Conservation (phyloP, 768 basidiomycete genomes). For the Stropharia rugosoannulata region DNA sequence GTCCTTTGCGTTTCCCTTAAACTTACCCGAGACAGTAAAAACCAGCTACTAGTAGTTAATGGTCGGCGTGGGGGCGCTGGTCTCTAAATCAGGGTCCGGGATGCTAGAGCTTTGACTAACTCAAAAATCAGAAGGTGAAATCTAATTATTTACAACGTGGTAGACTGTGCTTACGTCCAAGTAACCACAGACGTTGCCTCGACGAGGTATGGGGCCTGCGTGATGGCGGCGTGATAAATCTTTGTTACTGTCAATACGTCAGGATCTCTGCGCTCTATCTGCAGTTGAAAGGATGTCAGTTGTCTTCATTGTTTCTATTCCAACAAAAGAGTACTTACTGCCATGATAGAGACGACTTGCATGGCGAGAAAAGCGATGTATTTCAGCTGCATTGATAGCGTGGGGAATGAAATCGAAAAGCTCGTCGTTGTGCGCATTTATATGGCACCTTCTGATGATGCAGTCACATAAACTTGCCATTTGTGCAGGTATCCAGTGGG, state of each 20-base stretch:
- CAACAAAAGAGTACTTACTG: background rate
- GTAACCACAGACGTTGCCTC: slow-evolving; percentile 24
- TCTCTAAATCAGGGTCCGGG: background rate
- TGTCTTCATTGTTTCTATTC: background rate
- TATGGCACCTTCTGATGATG: background rate
- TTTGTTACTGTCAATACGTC: slow-evolving; percentile 22
- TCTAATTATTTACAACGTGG: background rate
- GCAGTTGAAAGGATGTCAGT: background rate
- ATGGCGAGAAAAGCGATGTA: slow-evolving; percentile 4
- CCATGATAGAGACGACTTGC: slow-evolving; percentile 5
- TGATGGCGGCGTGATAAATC: slow-evolving; percentile 24
- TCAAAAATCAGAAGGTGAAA: background rate
- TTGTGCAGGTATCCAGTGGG: background rate
- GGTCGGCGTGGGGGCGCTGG: slow-evolving; percentile 5
- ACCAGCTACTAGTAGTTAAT: background rate
- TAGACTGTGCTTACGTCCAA: slow-evolving; percentile 29
- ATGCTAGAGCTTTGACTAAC: slow-evolving; percentile 10
- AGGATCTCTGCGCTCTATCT: background rate
- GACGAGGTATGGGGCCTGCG: slow-evolving; percentile 27
- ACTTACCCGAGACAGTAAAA: background rate
- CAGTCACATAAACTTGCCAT: background rate
- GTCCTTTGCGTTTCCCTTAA: background rate
- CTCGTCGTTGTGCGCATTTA: background rate
- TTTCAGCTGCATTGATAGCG: slow-evolving; percentile 15
- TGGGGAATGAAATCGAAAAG: background rate